phyloP scores from a whole-genome alignment of 257 asterid genomes.

The Rhazya stricta region DNA sequence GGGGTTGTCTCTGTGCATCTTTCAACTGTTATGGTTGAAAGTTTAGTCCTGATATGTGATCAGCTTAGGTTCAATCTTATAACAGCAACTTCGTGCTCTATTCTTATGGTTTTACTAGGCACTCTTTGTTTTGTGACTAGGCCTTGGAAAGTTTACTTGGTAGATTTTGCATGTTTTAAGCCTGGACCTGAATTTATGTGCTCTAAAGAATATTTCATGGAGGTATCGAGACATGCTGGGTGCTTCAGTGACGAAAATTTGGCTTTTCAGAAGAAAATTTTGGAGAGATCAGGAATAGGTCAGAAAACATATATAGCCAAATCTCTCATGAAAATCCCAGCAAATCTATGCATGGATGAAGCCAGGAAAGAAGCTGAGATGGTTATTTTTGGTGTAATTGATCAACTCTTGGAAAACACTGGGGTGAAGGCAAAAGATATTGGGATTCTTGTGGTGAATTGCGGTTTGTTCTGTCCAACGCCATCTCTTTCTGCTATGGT shows the following conservation, averaged over 20 bases:
- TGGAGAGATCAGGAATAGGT: constrained; percentile 25
- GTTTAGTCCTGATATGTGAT: constrained; percentile 19
- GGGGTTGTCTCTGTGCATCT: constrained; percentile 23
- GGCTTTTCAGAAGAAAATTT: constrained; percentile 22
- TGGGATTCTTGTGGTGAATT: constrained; percentile 35
- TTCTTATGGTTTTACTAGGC: constrained; percentile 22
- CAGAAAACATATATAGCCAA: constrained; percentile 19
- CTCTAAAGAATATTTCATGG: constrained; percentile 7
- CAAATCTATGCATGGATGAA: constrained; percentile 13
- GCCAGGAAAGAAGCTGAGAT: constrained; percentile 28
- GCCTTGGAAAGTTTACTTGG: constrained; percentile 32
- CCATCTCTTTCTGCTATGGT: constrained; percentile 34
- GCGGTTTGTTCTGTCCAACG: constrained; percentile 23
- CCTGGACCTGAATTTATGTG: constrained; percentile 27
- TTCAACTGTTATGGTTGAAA: constrained; percentile 19
- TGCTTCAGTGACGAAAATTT: constrained; percentile 17
- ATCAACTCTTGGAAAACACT: constrained; percentile 27
- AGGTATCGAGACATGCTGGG: constrained; percentile 2
- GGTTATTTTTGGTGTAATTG: constrained; percentile 30
- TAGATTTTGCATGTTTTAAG: constrained; percentile 37
- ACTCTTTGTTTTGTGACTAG: constrained; percentile 20
- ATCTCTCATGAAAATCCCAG: constrained; percentile 4
- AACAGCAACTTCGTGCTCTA: constrained; percentile 4
- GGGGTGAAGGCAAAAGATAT: constrained; percentile 24
- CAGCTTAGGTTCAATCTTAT: constrained; percentile 19